Base-by-base conservation (phyloP, 768 basidiomycete genomes). In the Auriscalpium microsporum region DNA sequence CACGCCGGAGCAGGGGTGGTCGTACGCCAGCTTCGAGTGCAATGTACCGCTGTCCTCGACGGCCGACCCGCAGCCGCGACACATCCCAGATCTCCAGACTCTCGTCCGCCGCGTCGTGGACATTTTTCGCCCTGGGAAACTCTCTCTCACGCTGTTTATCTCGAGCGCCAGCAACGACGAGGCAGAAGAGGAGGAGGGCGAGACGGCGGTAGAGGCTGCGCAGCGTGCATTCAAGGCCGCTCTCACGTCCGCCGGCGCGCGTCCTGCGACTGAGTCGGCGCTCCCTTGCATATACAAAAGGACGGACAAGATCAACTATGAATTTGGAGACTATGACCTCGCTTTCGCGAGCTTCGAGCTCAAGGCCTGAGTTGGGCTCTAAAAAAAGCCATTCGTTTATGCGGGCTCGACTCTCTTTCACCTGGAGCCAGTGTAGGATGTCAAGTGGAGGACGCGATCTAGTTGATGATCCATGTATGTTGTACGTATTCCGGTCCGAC, bases 221-320 rank as follows among this genome's bases (percentile, higher is more conserved):
- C 90, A 90, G 71, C 76, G 74, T 59, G 84, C 81, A 17, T 91
- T 90, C 73, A 83, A 78, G 69, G 69, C 70, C 42, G 91, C 93
- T 10, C 75, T 83, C 61, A 75, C 63, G 59, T 36, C 11, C 17
- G 60, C 44, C 10, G 38, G 16, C 38, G 61, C 62, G 23, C 51
- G 45, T 10, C 53, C 42, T 28, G 55, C 34, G 10, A 48, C 58
- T 40, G 52, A 42, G 35, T 47, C 40, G 19, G 58, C 16, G 13
- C 61, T 64, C 8, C 40, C 38, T 13, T 60, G 70, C 64, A 44
- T 66, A 13, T 98, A 94, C 71, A 82, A 75, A 62, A 76, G 94
- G 61, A 94, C 90, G 50, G 96, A 98, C 74, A 91, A 95, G 72
- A 98, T 99, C 69, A 92, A 95, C 68, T 99, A 99, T 74, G 94